These are phyloP conservation scores for Coemansia sp. DNA, from an alignment of 192 early-diverging fungal genomes.

Conservation along the genomic window DNA sequence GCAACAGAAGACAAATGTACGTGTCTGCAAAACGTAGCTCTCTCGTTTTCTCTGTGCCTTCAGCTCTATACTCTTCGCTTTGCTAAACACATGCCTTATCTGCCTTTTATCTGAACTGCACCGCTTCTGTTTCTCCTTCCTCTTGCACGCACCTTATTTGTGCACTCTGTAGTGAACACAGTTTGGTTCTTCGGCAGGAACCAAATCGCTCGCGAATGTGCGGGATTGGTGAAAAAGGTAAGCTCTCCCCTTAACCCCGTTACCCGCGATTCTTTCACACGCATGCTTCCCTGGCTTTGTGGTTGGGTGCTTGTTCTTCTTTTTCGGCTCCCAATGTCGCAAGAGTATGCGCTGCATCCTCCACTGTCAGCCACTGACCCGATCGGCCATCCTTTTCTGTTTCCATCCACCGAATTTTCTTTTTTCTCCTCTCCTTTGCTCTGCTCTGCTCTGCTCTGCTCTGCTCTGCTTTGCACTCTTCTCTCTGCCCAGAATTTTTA, in stretches of 20 bases:
- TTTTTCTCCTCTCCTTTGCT: too few relatives aligned
- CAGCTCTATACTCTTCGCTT: neutral
- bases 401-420: too few relatives aligned
- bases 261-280: constrained; percentile 1
- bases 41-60: neutral
- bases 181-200: constrained; percentile 77
- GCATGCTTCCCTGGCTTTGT: neutral
- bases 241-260: constrained; percentile 16
- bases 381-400: neutral
- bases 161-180: constrained; percentile 50
- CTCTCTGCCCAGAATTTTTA: too few relatives aligned
- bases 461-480: too few relatives aligned
- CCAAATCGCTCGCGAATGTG: constrained; percentile 91
- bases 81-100: constrained; percentile 9
- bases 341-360: neutral
- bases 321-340: neutral
- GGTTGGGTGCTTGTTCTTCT: neutral
- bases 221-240: constrained; percentile 92
- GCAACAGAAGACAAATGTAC: constrained; percentile 56
- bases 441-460: too few relatives aligned
- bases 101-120: neutral
- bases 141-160: neutral
- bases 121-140: neutral
- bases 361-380: neutral
- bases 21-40: constrained; percentile 9